Conservation (phyloP, 345 rosid species). For the Gossypium ekmanianum region DNA sequence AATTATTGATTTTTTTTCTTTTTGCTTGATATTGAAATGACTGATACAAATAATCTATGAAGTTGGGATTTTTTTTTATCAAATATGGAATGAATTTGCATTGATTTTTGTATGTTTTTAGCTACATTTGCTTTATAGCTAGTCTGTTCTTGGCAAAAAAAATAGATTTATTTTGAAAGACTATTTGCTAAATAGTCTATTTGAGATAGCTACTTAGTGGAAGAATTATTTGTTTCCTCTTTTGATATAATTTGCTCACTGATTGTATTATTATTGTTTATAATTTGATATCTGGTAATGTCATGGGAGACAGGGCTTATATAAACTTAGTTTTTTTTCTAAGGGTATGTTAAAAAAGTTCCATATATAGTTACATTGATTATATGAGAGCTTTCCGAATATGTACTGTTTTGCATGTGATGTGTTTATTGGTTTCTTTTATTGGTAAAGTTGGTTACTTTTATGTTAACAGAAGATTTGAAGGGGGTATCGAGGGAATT, state of each 20-base stretch:
- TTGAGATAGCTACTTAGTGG: background rate
- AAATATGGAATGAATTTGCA: constrained; percentile 20
- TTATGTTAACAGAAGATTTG: constrained; percentile 36
- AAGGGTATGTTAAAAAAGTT: background rate
- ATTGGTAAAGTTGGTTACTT: constrained; percentile 6
- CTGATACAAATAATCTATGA: constrained; percentile 8
- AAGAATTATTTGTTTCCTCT: background rate
- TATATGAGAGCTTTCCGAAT: constrained; percentile 15
- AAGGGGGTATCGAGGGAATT: constrained; percentile 25
- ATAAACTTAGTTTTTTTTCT: constrained; percentile 11
- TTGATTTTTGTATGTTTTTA: constrained; percentile 15
- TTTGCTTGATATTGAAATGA: background rate
- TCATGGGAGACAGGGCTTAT: background rate
- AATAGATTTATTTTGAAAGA: background rate
- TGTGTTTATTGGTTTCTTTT: constrained; percentile 14
- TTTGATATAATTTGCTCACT: background rate
- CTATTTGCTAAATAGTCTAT: constrained; percentile 17
- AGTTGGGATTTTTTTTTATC: constrained; percentile 5
- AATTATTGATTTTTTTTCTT: background rate
- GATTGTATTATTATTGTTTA: constrained; percentile 7
- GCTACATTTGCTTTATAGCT: constrained; percentile 30
- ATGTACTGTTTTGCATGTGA: background rate
- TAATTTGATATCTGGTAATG: constrained; percentile 7
- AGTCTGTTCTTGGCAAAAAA: constrained; percentile 10
- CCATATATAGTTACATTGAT: constrained; percentile 6